Evolutionary conservation across 345 rosid species (phyloP), one percentile per base, ranked within the genome.

Genomic region (Syzygium jambos): DNA sequence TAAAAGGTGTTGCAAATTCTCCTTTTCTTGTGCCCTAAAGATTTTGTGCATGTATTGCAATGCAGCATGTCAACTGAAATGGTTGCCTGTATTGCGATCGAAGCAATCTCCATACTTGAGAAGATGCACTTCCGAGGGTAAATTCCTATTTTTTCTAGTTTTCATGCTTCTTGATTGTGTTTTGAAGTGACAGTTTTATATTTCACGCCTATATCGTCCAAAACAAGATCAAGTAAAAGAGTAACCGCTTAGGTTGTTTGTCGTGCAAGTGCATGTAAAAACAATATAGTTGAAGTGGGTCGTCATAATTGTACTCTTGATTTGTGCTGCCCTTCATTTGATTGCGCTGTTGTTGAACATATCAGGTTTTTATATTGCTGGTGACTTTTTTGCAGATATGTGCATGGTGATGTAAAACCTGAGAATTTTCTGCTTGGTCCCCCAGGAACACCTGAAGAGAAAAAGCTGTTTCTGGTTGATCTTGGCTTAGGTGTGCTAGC

Each of bases 341-440:
- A 73, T 38, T 38, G 82, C 5, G 7, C 82, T 34, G 82, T 49
- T n/a, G 59, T 52, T 38, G 49, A 38, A 73, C 49, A 73, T 73
- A 38, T 38, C 21, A 25, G 82, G 27, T 78, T 51, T 55, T 87
- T 23, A 88, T 87, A 85, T 63, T 49, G 46, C 41, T 91, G 86
- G 77, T 91, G 82, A 87, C 52, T 61, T 55, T 86, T 63, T 85
- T 85, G 91, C 94, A 98, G 99, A 91, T 98, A 94, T 91, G 98
- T 95, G 86, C 99, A 98, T 84, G 99, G 99, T 77, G 99, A 98
- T 93, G 98, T 98, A 19, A 98, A 98, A 88, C 99, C 99, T 41
- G 99, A 96, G 93, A 98, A 98, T 88, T 96, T 98, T 88, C 92
- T 98, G 93, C 98, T 98, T 89, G 99, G 99, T 43, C 92, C 95